A percentile compares a stretch with the other conserved stretches of the same genome.
phyloP scores from a whole-genome alignment of 2,329 filamentous ascomycete species.

The Venturia effusa region DNA sequence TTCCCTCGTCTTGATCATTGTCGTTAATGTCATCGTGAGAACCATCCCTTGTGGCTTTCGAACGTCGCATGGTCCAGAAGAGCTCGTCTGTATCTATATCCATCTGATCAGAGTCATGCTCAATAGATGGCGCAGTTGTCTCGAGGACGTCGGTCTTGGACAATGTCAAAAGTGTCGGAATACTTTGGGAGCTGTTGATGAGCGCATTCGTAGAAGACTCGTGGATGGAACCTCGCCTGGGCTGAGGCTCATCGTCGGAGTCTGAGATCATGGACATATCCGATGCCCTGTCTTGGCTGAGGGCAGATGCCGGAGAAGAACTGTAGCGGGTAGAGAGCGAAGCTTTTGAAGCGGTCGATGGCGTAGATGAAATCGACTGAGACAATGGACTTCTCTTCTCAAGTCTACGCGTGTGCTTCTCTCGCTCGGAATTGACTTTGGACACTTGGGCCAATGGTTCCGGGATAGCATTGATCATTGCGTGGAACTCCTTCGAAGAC shows the following conservation, averaged over 20 bases:
- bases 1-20: slow-evolving; percentile 2
- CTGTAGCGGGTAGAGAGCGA: not conserved
- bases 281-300: not conserved
- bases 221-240: slow-evolving; percentile 12
- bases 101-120: not conserved
- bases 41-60: not conserved
- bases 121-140: not conserved
- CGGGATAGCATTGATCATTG: not conserved
- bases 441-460: not conserved
- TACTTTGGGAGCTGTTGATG: slow-evolving; percentile 32
- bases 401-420: not conserved
- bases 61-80: slow-evolving; percentile 1
- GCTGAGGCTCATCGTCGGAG: not conserved
- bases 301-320: not conserved
- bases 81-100: not conserved
- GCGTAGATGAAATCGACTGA: not conserved
- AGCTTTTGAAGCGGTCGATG: not conserved
- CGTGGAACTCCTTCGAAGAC: slow-evolving; percentile 11
- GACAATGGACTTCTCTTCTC: slow-evolving; percentile 9
- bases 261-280: not conserved
- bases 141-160: slow-evolving; percentile 9
- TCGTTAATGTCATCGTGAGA: not conserved
- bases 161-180: slow-evolving; percentile 22
- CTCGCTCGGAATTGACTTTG: slow-evolving; percentile 1
- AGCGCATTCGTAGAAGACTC: slow-evolving; percentile 29